Base-by-base conservation (phyloP, 768 basidiomycete genomes). In the Tylopilus sp. region DNA sequence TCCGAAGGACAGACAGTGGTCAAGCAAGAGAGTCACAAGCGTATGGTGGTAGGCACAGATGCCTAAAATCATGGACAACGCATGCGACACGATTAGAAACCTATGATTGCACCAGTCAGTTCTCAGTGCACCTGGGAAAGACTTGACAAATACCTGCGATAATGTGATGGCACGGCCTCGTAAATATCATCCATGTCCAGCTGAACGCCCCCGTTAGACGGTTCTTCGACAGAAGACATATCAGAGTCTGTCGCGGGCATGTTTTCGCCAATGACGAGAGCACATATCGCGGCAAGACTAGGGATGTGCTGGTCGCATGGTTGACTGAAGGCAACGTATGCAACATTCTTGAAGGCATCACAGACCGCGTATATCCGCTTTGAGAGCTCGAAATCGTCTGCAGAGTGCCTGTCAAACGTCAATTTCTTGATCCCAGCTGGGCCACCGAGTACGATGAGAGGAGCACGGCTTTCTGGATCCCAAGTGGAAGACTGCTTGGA, bases 281-380 rank as follows among this genome's bases (percentile, higher is more conserved):
- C 69, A 48, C 83, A 83, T 53, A 82, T 66, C 28, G 71, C 71
- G 31, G 77, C 73, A 38, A 84, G 68, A 48, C 73, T 68, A 22
- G 71, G 69, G 14, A 75, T 61, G 29, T 60, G 59, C 44, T 57
- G 58, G 37, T 24, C 30, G 36, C 45, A 50, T 50, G 41, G 33
- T 24, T 42, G 51, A 50, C 56, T 65, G 21, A 62, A 66, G 11
- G 73, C 72, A 28, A 73, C 76, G 31, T 76, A 59, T 4, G 78
- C 69, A 40, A 84, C 63, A 50, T 82, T 80, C 45, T 71, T 73
- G 66, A 82, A 86, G 47, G 77, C 76, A 55, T 80, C 79, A n/a
- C 79, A 72, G 16, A 85, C 73, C 14, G 78, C 78, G 60, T 81
- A 74, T 10, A 84, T 74, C 28, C 69, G 74, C 33, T 72, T 72